Percentiles rank a stretch among this genome's conserved stretches.
phyloP scores from a whole-genome alignment of 352 stramenopile genomes.

The Plasmopara muralis region DNA sequence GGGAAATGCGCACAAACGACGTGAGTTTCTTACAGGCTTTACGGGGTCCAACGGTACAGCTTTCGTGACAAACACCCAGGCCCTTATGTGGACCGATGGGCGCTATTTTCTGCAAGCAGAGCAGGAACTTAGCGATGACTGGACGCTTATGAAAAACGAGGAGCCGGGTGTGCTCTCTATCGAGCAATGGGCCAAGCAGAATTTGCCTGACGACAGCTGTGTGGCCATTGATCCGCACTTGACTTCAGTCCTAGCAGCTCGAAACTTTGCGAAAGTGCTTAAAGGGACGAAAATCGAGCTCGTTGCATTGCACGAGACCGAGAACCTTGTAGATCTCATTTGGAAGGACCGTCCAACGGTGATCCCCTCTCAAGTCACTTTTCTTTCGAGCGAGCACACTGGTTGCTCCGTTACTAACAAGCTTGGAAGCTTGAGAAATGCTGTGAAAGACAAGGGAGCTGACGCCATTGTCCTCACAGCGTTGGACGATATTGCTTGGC shows the following conservation, averaged over 20 bases:
- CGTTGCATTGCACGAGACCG: constrained; percentile 60
- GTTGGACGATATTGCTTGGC: constrained; percentile 96
- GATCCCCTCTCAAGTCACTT: constrained; percentile 77
- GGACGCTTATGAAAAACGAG: constrained; percentile 95
- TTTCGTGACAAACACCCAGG: constrained; percentile 76
- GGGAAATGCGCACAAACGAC: constrained; percentile 91
- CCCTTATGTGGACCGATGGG: constrained; percentile 97
- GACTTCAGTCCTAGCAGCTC: constrained; percentile 82
- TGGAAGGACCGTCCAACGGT: constrained; percentile 83
- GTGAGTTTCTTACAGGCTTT: constrained; percentile 95
- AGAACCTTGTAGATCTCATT: constrained; percentile 95
- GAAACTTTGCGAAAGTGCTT: constrained; percentile 56
- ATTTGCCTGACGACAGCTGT: constrained; percentile 45
- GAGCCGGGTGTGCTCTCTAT: constrained; percentile 89
- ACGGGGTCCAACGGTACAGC: constrained; percentile 94
- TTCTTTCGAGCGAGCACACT: constrained; percentile 91
- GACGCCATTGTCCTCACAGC: constrained; percentile 92
- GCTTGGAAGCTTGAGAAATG: constrained; percentile 68
- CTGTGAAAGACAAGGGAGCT: constrained; percentile 85
- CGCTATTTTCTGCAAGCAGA: constrained; percentile 97
- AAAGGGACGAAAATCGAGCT: constrained; percentile 68
- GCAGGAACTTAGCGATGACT: constrained; percentile 88
- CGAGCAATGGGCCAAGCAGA: constrained; percentile 67
- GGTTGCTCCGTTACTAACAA: constrained; percentile 90
- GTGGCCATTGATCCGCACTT: constrained; percentile 96